Base-by-base conservation (phyloP, 2,329 filamentous ascomycete species). In the Aureobasidium musti region DNA sequence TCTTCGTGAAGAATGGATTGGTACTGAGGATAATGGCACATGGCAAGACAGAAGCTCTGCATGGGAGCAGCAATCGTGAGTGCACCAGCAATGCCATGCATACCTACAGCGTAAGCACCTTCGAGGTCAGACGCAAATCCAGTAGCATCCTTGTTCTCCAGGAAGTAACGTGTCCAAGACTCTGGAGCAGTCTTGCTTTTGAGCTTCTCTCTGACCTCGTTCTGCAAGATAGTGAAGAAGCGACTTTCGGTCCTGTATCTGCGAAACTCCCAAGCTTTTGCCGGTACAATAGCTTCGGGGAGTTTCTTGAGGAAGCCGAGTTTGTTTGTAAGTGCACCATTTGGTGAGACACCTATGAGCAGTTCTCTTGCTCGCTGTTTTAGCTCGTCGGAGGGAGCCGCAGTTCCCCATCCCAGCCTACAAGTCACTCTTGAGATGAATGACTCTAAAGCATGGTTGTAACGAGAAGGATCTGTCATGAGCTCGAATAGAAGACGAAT, bases 1-100 rank as follows among this genome's bases (percentile, higher is more conserved):
- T 88, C 85, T 53, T 82, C 83, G 72, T 87, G 84, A 6, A 79
- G 72, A 69, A 78, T 75, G 1, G 74, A 73, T 61, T 81, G 73
- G 57, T 77, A 80, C 67, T 81, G 75, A 21, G 80, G 79, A 50
- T 81, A 79, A 69, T 79, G 73, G 65, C 76, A 76, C 76, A 82
- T 78, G 14, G 79, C 79, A n/a, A 82, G 73, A 67, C 78, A 80
- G 70, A 81, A 82, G 3, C 75, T 79, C 68, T 81, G 79, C 78
- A 82, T 80, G 0, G 79, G 79, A 5, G 79, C 79, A 1, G 80
- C 80, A 39, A 81, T 80, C 2, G 80, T 82, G 8, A 82, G 71
- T 26, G 79, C 79, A 39, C 79, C 80, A 17, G 79, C 79, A 47
- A 82, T 81, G 5, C 79, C 80, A 63, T 81, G 78, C 80, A 82